Conservation (phyloP, 2,329 filamentous ascomycete species). For the Curvularia sp. region DNA sequence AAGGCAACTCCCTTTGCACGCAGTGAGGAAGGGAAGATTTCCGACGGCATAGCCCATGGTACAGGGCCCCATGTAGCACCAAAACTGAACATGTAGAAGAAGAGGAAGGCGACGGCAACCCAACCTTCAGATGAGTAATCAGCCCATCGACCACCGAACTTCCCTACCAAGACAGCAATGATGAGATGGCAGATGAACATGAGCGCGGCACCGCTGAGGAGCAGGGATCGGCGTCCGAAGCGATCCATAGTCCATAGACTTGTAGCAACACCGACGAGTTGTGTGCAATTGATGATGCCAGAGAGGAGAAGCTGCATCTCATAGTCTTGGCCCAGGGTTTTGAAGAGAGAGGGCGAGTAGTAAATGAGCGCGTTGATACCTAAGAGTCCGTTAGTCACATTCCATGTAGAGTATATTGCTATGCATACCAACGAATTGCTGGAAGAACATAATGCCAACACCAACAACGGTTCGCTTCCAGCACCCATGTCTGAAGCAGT, state of each 20-base stretch:
- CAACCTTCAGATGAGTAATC: slow-evolving; percentile 61
- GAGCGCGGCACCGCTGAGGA: slow-evolving; percentile 54
- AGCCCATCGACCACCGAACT: slow-evolving; percentile 61
- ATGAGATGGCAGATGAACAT: slow-evolving; percentile 62
- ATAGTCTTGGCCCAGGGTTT: slow-evolving; percentile 64
- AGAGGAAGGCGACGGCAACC: slow-evolving; percentile 64
- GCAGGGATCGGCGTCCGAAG: slow-evolving; percentile 52
- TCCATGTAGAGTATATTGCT: background rate
- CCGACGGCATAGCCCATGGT: slow-evolving; percentile 58
- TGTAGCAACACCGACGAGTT: slow-evolving; percentile 54
- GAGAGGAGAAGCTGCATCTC: slow-evolving; percentile 66
- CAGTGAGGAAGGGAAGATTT: slow-evolving; percentile 69
- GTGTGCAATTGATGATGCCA: slow-evolving; percentile 65
- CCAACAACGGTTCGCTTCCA: slow-evolving; percentile 54
- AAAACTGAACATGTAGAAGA: slow-evolving; percentile 70
- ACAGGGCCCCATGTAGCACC: slow-evolving; percentile 65
- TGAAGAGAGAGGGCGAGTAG: slow-evolving; percentile 69
- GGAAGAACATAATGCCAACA: slow-evolving; percentile 54
- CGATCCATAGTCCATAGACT: slow-evolving; percentile 56
- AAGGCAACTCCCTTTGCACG: slow-evolving; percentile 72
- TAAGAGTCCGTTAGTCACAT: slow-evolving; percentile 5
- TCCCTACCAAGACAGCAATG: slow-evolving; percentile 63
- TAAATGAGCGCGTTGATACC: slow-evolving; percentile 58
- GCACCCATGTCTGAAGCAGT: slow-evolving; percentile 57
- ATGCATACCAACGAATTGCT: slow-evolving; percentile 51